A percentile compares a stretch with the other conserved stretches of the same genome.
These are phyloP conservation scores for Phytopythium montanum DNA, from an alignment of 352 stramenopile species.

Conservation along the genomic window DNA sequence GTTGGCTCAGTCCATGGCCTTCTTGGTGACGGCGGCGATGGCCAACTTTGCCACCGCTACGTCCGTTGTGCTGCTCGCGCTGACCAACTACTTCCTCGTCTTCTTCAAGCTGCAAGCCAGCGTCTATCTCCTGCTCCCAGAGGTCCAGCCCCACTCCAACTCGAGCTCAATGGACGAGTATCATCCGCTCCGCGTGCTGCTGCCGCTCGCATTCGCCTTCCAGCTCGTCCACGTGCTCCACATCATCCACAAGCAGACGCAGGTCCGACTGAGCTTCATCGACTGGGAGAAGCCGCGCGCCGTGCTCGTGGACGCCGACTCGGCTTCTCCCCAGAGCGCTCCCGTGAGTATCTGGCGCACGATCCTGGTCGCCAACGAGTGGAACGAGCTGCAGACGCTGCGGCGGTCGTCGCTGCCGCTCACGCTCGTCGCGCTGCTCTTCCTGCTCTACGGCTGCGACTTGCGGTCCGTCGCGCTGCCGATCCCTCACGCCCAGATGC, in stretches of 20 bases:
- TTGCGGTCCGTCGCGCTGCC: slow-evolving; percentile 44
- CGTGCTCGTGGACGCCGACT: slow-evolving; percentile 59
- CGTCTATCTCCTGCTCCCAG: slow-evolving; percentile 88
- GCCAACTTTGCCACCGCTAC: slow-evolving; percentile 37
- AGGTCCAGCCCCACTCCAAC: slow-evolving; percentile 44
- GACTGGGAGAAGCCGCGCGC: slow-evolving; percentile 92
- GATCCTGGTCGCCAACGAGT: slow-evolving; percentile 94
- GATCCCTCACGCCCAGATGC: slow-evolving; percentile 51
- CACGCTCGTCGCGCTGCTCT: slow-evolving; percentile 81
- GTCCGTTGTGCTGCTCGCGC: slow-evolving; percentile 64
- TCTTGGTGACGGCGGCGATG: slow-evolving; percentile 31
- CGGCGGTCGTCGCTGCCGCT: slow-evolving; percentile 79
- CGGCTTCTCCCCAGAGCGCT: slow-evolving; percentile 32
- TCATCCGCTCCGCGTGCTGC: slow-evolving; percentile 76
- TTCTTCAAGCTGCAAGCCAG: slow-evolving; percentile 92
- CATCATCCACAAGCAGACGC: slow-evolving; percentile 75
- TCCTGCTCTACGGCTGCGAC: slow-evolving; percentile 84
- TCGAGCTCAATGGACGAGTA: slow-evolving; percentile 77
- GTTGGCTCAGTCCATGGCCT: slow-evolving; percentile 42
- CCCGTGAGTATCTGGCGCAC: slow-evolving; percentile 92
- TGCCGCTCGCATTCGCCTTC: slow-evolving; percentile 80
- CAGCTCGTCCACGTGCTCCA: slow-evolving; percentile 74
- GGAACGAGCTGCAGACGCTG: slow-evolving; percentile 86
- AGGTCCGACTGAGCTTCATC: slow-evolving; percentile 88
- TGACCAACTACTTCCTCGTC: slow-evolving; percentile 89